A percentile compares a stretch with the other conserved stretches of the same genome.
Evolutionary conservation across 441 rosid species (phyloP).

Genomic region (Bocquillonia castaneifolia): DNA sequence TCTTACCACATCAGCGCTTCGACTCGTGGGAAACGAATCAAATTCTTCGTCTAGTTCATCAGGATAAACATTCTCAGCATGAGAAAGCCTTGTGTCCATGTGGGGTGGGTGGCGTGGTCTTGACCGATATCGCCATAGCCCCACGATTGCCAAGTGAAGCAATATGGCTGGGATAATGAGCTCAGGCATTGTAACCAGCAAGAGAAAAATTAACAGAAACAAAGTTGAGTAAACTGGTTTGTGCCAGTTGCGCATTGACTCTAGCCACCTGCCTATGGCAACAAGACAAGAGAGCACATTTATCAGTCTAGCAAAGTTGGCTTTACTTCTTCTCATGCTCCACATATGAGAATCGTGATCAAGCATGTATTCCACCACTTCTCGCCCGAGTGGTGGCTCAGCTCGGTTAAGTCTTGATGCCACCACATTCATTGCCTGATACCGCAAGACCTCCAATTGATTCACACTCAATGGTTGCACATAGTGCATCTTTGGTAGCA

Average conservation of each 20-base stretch:
- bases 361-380: slow-evolving; percentile 57
- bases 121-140: slow-evolving; percentile 30
- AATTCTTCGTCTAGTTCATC: slow-evolving; percentile 46
- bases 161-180: slow-evolving; percentile 28
- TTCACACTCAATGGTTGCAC: slow-evolving; percentile 28
- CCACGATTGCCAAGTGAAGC: slow-evolving; percentile 27
- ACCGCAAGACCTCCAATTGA: slow-evolving; percentile 27
- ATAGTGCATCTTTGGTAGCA: slow-evolving; percentile 32
- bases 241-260: slow-evolving; percentile 46
- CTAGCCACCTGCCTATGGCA: slow-evolving; percentile 33
- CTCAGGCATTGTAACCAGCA: slow-evolving; percentile 31
- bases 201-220: slow-evolving; percentile 23
- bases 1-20: slow-evolving; percentile 30
- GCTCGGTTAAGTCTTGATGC: slow-evolving; percentile 27
- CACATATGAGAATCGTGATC: slow-evolving; percentile 52
- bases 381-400: slow-evolving; percentile 49
- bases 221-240: slow-evolving; percentile 33
- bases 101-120: slow-evolving; percentile 51
- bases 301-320: slow-evolving; percentile 45
- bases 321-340: slow-evolving; percentile 58
- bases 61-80: slow-evolving; percentile 22
- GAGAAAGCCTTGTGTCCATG: slow-evolving; percentile 40
- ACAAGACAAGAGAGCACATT: slow-evolving; percentile 27
- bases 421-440: slow-evolving; percentile 32
- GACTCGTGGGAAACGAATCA: slow-evolving; percentile 37